Evolutionary conservation across 805 yeast species (phyloP), one percentile per base, ranked within the genome.

Genomic region (Metschnikowia rubicola): DNA sequence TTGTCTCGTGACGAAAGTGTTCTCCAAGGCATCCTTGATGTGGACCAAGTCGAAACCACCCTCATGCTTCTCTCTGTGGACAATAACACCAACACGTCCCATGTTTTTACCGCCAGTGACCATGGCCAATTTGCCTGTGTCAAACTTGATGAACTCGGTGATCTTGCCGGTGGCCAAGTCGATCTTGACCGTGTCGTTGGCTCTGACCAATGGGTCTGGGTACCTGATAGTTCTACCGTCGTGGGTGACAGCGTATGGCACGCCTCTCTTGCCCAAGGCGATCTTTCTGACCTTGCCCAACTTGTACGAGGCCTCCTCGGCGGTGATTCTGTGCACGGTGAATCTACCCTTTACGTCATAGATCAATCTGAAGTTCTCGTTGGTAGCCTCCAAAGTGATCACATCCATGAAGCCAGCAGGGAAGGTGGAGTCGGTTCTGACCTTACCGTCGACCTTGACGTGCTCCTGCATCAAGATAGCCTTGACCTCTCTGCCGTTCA

Each of bases 401-500:
- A 94, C 98, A 74, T 92, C 99, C 98, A 91, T 91, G 88, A 94
- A 92, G 70, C 99, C 99, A 71, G 98, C 87, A 75, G 99, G 99
- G 96, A 72, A 92, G 61, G 98, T 94, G 61, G 96, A 73, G 76
- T 94, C 98, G 65, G 99, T 92, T 89, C 98, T 91, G 66, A 92
- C 97, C 84, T 92, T 92, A 75, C 96, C 96, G 75, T 92, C 99
- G 65, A 94, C 98, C 81, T 91, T 86, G 70, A 91, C 97, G 65
- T 89, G 96, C 77, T 96, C 88, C 83, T 91, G 96, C 96, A 88
- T 88, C 75, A 92, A 80, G 77, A 91, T 92, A 65, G 97, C 96
- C 80, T 88, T 92, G 70, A 90, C 96, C 81, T 91, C 97, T 79
- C 96, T 90, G 72, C 97, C 97, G 85, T 92, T 91, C 73, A 92